These are phyloP conservation scores for Picochlorum sp. DNA, from an alignment of 139 green algal genomes.

Conservation along the genomic window DNA sequence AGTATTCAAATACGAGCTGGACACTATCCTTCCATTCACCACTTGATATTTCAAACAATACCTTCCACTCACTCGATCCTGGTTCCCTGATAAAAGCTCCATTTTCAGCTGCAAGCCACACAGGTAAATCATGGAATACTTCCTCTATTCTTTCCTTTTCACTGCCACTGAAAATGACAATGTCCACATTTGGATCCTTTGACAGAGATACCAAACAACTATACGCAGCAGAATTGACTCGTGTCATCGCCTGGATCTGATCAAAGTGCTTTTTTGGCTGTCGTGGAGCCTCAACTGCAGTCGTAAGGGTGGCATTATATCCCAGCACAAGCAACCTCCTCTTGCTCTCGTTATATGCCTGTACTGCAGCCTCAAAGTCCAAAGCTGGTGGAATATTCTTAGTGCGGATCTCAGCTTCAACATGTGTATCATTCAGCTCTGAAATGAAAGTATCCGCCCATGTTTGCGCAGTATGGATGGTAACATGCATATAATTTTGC, in stretches of 20 bases:
- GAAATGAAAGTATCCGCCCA: conserved; percentile 98
- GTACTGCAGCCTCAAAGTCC: conserved; percentile 41
- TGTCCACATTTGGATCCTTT: conserved; percentile 39
- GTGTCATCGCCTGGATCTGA: conserved; percentile 34
- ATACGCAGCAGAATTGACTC: conserved; percentile 40
- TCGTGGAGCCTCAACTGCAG: conserved; percentile 54
- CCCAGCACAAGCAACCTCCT: conserved; percentile 80
- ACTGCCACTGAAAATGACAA: conserved; percentile 79
- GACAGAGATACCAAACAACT: conserved; percentile 37
- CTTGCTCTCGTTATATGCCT: conserved; percentile 32
- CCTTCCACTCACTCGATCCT: conserved; percentile 45
- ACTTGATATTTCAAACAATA: conserved; percentile 60
- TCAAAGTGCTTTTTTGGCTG: conserved; percentile 79
- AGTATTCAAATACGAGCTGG: conserved; percentile 92
- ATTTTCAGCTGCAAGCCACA: conserved; percentile 97
- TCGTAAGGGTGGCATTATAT: conserved; percentile 95
- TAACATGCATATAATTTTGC: conserved; percentile 96
- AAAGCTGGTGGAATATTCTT: conserved; percentile 71
- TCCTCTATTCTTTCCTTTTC: conserved; percentile 69
- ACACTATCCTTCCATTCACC: conserved; percentile 94
- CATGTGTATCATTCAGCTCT: conserved; percentile 97
- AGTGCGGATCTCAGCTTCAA: conserved; percentile 89
- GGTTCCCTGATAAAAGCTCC: conserved; percentile 80
- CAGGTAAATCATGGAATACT: conserved; percentile 59
- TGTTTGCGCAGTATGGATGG: conserved; percentile 72